Evolutionary conservation across 1,139 yeast genomes (phyloP), one percentile per base, ranked within the genome.

Genomic region (Pichia sp.): DNA sequence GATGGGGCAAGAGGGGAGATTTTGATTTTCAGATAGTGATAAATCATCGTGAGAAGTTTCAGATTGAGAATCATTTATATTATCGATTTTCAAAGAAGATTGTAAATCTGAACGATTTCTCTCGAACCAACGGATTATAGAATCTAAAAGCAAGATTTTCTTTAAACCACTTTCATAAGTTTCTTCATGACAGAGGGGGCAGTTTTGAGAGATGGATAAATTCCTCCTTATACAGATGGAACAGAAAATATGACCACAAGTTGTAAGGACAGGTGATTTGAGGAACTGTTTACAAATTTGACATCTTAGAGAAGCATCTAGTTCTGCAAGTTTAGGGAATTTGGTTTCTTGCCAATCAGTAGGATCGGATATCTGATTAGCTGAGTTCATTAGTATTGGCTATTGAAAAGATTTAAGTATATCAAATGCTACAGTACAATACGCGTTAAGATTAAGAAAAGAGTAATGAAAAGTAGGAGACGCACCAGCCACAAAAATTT

Each of bases 161-260:
- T 80, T 69, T 40, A 89, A 62, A 51, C 76, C 75, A 42, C 89
- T 78, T 51, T 85, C 93, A 53, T 77, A 74, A 21, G 82, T 74
- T 51, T 79, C 85, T 11, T 73, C 67, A 30, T 82, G 72, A 60
- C 98, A 91, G 39, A 84, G 63, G 0, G 97, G 97, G 57, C 97
- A 91, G 43, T 72, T 65, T 31, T 72, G 71, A 28, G 74, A 76
- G 34, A 63, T 64, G 20, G 77, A 66, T 36, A 89, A 62, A 47
- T 81, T 77, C 48, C 83, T 75, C 46, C 96, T 70, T 28, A 91
- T 84, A 59, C 98, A 91, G 19, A 81, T 71, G 1, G 96, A 86
- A 59, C 98, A 91, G 58, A 88, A 91, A 0, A 93, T 81, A 58
- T 91, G 97, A 36, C 84, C 82, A 63, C 97, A 89, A 6, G 81